A percentile compares a stretch with the other conserved stretches of the same genome.
Conservation (phyloP, 2,329 filamentous ascomycete genomes). For the Phaeoacremonium minimum region DNA sequence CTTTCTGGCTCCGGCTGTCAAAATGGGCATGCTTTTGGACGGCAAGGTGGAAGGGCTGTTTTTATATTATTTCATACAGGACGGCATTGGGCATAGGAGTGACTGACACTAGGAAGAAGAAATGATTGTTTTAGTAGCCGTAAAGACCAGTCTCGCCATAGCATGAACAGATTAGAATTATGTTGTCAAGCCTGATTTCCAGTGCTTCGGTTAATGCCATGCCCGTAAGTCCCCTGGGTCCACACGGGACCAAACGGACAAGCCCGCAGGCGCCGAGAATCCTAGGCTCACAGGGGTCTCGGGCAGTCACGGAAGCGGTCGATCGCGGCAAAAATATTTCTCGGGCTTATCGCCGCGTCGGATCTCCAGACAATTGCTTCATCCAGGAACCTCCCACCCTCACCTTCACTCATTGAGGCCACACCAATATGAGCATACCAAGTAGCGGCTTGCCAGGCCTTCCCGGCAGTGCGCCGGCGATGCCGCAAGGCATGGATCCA, state of each 20-base stretch:
- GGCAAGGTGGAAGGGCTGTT: background rate
- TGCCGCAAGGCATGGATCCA: conserved; percentile 22
- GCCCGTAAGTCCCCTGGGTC: no score
- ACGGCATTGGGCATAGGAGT: conserved; percentile 4
- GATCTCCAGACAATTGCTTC: no score
- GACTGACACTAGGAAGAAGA: background rate
- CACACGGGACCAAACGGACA: no score
- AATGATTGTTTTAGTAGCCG: no score
- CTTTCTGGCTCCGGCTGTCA: background rate
- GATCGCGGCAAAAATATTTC: background rate
- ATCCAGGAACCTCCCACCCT: no score
- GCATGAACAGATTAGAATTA: background rate
- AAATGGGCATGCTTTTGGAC: background rate
- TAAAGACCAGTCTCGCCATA: no score
- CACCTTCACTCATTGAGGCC: no score
- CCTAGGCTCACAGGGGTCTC: no score
- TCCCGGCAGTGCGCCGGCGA: conserved; percentile 12
- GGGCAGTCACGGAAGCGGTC: no score
- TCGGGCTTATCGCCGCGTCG: background rate
- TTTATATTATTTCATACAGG: background rate
- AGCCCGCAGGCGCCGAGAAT: no score
- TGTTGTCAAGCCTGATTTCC: no score
- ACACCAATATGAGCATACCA: conserved; percentile 32
- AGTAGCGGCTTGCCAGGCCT: conserved; percentile 17
- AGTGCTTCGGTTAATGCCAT: no score